Evolutionary conservation across 257 asterid species (phyloP).

Genomic region (Phtheirospermum japonicum): DNA sequence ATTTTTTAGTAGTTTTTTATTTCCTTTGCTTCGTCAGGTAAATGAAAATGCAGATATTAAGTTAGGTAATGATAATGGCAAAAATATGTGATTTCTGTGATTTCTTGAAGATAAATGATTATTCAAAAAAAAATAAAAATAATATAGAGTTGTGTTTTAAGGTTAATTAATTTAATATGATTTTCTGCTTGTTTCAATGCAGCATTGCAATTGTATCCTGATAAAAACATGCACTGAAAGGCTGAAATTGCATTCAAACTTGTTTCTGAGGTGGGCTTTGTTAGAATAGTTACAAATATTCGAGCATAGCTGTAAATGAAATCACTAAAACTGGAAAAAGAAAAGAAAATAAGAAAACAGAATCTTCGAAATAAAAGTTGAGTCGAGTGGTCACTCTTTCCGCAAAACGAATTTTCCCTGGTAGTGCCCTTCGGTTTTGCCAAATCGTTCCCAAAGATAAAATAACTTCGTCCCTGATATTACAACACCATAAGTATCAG

Average conservation of each 20-base stretch:
- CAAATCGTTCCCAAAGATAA: too few relatives aligned
- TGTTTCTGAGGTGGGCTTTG: constrained; percentile 84
- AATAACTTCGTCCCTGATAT: too few relatives aligned
- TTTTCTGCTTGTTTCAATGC: constrained; percentile 16
- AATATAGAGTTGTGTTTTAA: too few relatives aligned
- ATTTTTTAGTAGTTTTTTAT: background rate
- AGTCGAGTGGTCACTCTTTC: too few relatives aligned
- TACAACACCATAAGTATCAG: too few relatives aligned
- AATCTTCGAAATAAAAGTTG: too few relatives aligned
- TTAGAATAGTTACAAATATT: too few relatives aligned
- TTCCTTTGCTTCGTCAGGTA: constrained; percentile 38
- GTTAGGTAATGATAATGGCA: constrained; percentile 46
- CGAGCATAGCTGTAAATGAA: too few relatives aligned
- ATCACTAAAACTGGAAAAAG: too few relatives aligned
- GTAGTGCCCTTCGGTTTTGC: too few relatives aligned
- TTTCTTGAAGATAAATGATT: background rate
- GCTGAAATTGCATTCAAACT: constrained; percentile 83
- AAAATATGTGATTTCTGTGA: background rate
- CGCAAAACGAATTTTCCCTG: too few relatives aligned
- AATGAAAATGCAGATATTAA: constrained; percentile 54
- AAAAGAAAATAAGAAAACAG: too few relatives aligned
- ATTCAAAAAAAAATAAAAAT: background rate
- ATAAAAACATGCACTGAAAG: constrained; percentile 71
- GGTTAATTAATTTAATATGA: background rate
- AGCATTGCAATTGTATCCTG: constrained; percentile 86